These are phyloP conservation scores for Geotrichum siamense DNA, from an alignment of 1,139 yeast genomes.

Conservation along the genomic window DNA sequence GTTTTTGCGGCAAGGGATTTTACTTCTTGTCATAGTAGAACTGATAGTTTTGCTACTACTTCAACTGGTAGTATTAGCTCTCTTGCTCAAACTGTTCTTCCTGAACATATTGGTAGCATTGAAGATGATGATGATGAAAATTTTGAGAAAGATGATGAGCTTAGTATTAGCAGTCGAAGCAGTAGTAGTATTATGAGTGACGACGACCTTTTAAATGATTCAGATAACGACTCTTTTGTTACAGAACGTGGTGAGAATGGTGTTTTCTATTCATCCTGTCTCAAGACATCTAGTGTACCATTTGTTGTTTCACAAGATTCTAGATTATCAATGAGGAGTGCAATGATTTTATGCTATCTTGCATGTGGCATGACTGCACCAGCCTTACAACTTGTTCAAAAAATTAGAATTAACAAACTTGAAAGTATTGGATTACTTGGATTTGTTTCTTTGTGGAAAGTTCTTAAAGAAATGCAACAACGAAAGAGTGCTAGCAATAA, in stretches of 20 bases:
- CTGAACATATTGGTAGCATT: neutral
- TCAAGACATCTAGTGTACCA: slow-evolving; percentile 11
- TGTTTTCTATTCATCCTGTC: slow-evolving; percentile 18
- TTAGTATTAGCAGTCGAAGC: slow-evolving; percentile 11
- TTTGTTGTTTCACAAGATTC: slow-evolving; percentile 25
- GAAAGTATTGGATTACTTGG: slow-evolving; percentile 33
- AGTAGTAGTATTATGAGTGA: slow-evolving; percentile 11
- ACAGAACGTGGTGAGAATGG: slow-evolving; percentile 15
- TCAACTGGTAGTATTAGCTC: slow-evolving; percentile 2
- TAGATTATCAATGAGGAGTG: slow-evolving; percentile 27
- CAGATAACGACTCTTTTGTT: slow-evolving; percentile 16
- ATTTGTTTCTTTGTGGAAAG: slow-evolving; percentile 30
- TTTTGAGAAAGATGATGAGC: too few species aligned
- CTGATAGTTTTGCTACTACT: slow-evolving; percentile 2
- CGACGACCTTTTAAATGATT: slow-evolving; percentile 7
- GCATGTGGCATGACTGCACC: slow-evolving; percentile 19
- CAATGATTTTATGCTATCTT: slow-evolving; percentile 25
- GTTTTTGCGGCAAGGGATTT: slow-evolving; percentile 14
- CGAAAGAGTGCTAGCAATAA: slow-evolving; percentile 13
- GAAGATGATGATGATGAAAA: slow-evolving; percentile 14
- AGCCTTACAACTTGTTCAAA: slow-evolving; percentile 22
- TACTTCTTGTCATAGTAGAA: neutral
- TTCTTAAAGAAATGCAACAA: slow-evolving; percentile 19
- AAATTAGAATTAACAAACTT: slow-evolving; percentile 20
- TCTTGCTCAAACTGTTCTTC: neutral